phyloP scores from a whole-genome alignment of 495 filamentous ascomycete species.

The Aspergillus baeticus region DNA sequence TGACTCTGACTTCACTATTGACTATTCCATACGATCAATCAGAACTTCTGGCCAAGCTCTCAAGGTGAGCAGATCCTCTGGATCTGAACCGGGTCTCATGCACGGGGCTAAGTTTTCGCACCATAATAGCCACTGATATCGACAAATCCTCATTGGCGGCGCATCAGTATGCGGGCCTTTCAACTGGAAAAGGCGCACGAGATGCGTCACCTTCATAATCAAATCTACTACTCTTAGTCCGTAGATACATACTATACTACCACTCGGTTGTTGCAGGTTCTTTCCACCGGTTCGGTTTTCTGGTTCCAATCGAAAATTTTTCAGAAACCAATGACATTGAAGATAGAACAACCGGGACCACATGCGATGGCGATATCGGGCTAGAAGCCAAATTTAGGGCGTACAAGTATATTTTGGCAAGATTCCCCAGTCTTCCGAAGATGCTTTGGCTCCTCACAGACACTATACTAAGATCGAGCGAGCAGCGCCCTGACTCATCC shows the following conservation, averaged over 20 bases:
- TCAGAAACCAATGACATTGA: slow-evolving; percentile 11
- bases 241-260: not conserved
- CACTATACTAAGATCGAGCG: not conserved
- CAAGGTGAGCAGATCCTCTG: not conserved
- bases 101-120: not conserved
- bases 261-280: slow-evolving; percentile 1
- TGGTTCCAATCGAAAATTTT: slow-evolving; percentile 9
- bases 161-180: not conserved
- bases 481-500: slow-evolving; percentile 1
- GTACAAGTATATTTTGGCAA: slow-evolving; percentile 2
- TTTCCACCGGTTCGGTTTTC: slow-evolving; percentile 7
- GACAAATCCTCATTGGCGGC: not conserved
- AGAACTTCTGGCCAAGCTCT: not conserved
- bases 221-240: too few species aligned
- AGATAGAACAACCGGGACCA: slow-evolving; percentile 3
- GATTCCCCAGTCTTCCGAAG: not conserved
- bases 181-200: not conserved
- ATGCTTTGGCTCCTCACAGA: not conserved
- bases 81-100: not conserved
- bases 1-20: not conserved
- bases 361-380: slow-evolving; percentile 23
- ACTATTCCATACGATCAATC: not conserved
- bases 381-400: not conserved
- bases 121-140: not conserved
- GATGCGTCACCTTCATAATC: not conserved